Evolutionary conservation across 2,329 filamentous ascomycete genomes (phyloP).

Genomic region (Venturia pyrina): DNA sequence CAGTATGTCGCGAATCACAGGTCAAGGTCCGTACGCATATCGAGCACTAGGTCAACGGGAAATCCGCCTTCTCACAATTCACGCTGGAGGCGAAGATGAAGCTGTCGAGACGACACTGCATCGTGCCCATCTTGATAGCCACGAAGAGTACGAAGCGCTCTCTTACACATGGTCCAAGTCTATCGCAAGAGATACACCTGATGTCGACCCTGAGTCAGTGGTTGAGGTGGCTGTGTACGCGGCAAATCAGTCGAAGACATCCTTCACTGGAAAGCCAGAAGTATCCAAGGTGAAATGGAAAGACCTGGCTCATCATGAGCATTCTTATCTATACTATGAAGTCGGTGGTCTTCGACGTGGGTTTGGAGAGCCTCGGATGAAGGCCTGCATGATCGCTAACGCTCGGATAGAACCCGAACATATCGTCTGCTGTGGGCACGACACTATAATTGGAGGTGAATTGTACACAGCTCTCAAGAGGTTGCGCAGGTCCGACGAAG

Average conservation of each 20-base stretch:
- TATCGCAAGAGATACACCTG: not conserved
- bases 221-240: not conserved
- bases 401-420: not conserved
- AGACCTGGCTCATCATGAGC: not conserved
- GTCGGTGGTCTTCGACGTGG: not conserved
- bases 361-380: no score
- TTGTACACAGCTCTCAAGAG: not conserved
- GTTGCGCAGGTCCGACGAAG: not conserved
- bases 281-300: not conserved
- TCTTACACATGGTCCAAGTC: constrained; percentile 4
- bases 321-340: not conserved
- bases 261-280: not conserved
- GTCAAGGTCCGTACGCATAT: not conserved
- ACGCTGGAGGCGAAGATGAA: not conserved
- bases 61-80: not conserved
- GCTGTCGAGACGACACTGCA: not conserved
- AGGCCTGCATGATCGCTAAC: not conserved
- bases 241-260: not conserved
- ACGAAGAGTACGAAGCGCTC: not conserved
- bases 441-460: not conserved
- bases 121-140: not conserved
- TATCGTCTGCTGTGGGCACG: not conserved
- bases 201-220: not conserved
- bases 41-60: not conserved
- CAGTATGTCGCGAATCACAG: no score